Evolutionary conservation across 768 basidiomycete species (phyloP), one percentile per base, ranked within the genome.

Genomic region (Sarcomyxa edulis): DNA sequence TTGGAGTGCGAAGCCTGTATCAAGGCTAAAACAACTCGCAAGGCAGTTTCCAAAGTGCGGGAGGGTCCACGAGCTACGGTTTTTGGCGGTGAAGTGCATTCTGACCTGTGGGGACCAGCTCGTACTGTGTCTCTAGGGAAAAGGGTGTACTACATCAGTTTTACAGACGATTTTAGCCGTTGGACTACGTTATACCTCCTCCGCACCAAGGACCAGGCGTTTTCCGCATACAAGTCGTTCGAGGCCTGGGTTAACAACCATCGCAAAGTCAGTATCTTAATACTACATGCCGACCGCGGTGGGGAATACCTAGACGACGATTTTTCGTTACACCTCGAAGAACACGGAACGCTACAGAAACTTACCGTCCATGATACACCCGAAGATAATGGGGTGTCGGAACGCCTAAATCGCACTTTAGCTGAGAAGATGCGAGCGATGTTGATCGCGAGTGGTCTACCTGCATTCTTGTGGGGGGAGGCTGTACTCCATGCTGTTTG

Each of bases 61-160:
- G 33, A 29, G 6, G 44, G 22, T 26, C 33, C 34, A 23, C 11
- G 21, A 4, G 11, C 48, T 15, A 22, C 10, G 6, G 23, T n/a
- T 8, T 24, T 45, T 18, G 45, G 44, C 8, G 44, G 42, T 21
- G 35, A 45, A 27, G 35, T 65, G 9, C 55, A 65, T 46, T 49
- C 53, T 1, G 56, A 69, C 42, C 24, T 68, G 2, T 69, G 65
- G 62, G 62, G 61, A 11, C 64, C 59, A 2, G 51, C 56, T 0
- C 51, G 43, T 0, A 42, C 52, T 1, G 26, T 28, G 6, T 59
- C n/a, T 5, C 9, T 48, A 1, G 36, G 46, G 0, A 42, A 43
- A 12, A 39, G 47, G 12, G 23, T 35, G 4, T 66, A 66, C 30
- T 62, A 52, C 30, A 40, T 55, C 16, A 47, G 46, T 3, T 62